Percentiles rank a stretch among this genome's conserved stretches.
Evolutionary conservation across 139 green algal genomes (phyloP).

Genomic region (Chlorella sp.): DNA sequence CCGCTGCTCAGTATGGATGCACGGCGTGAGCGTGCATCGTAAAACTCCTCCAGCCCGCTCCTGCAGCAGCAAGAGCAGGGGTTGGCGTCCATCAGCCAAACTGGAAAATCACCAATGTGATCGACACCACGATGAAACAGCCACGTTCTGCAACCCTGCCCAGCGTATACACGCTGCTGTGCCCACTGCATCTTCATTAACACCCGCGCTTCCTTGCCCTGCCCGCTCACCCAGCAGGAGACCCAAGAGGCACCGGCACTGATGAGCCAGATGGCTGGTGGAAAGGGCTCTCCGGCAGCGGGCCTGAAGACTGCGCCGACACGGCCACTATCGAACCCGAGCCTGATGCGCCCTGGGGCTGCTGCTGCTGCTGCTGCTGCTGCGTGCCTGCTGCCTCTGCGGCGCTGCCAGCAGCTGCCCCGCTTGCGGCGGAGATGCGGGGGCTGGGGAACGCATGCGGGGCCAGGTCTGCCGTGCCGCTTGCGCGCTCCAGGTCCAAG

Average conservation of each 20-base stretch:
- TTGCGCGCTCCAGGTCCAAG: neutral
- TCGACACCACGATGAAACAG: too few relatives aligned
- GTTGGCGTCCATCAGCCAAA: too few relatives aligned
- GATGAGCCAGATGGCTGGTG: neutral
- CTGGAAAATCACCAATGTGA: too few relatives aligned
- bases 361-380: neutral
- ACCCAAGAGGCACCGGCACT: too few relatives aligned
- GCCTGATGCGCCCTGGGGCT: neutral
- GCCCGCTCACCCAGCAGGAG: too few relatives aligned
- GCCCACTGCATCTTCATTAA: too few relatives aligned
- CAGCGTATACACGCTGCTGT: too few relatives aligned
- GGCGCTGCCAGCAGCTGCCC: neutral
- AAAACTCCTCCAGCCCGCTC: slow-evolving; percentile 21
- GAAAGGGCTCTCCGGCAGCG: neutral
- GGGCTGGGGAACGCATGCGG: neutral
- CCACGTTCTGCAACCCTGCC: too few relatives aligned
- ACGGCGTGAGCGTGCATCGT: neutral
- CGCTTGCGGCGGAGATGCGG: neutral
- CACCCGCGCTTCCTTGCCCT: too few relatives aligned
- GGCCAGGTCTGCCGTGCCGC: neutral
- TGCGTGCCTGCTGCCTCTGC: neutral
- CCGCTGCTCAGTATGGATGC: slow-evolving; percentile 1
- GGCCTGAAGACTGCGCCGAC: too few relatives aligned
- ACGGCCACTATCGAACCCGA: too few relatives aligned
- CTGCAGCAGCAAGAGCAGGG: too few relatives aligned